Base-by-base conservation (phyloP, 2,329 filamentous ascomycete genomes). In the Alternaria solani region DNA sequence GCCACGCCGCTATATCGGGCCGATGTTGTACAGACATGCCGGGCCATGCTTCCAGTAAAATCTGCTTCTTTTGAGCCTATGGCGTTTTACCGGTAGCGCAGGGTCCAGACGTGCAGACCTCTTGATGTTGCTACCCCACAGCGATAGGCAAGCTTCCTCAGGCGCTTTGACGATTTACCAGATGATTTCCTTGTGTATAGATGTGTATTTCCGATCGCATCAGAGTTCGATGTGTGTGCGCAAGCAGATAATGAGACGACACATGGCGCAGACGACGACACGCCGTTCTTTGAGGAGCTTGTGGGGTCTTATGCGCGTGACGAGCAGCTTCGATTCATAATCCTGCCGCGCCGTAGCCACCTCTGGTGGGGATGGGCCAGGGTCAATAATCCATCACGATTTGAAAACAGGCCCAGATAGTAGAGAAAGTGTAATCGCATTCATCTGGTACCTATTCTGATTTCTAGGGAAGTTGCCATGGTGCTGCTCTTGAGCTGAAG, bases 1-100 rank as follows among this genome's bases (percentile, higher is more conserved):
- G 42, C 32, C 34, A 68, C 25, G 73, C 74, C n/a, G 72, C 66
- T 3, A 86, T 83, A 59, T 89, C 86, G 0, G 86, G 85, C 0
- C 84, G 83, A 68, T 88, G 86, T 0, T 54, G 62, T 1, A 65
- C 43, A 0, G 85, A 67, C 80, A 89, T 87, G 20, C 75, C 72
- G 0, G 85, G 85, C 84, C 84, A 87, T 0, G 77, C 79, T 9
- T 75, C 66, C 1, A 84, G 68, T 2, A 89, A 71, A 3, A 87
- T 75, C 3, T 80, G 76, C 9, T 78, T 75, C 16, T 82, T 77
- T 69, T 87, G 82, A 14, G 74, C n/a, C n/a, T n/a, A n/a, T n/a
- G n/a, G n/a, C n/a, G n/a, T n/a, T n/a, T n/a, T n/a, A n/a, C n/a
- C n/a, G n/a, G n/a, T 2, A 8, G 26, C 7, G 26, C 26, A 28